Conservation (phyloP, 1,284 basidiomycete species). For the Macrocybe sp. region DNA sequence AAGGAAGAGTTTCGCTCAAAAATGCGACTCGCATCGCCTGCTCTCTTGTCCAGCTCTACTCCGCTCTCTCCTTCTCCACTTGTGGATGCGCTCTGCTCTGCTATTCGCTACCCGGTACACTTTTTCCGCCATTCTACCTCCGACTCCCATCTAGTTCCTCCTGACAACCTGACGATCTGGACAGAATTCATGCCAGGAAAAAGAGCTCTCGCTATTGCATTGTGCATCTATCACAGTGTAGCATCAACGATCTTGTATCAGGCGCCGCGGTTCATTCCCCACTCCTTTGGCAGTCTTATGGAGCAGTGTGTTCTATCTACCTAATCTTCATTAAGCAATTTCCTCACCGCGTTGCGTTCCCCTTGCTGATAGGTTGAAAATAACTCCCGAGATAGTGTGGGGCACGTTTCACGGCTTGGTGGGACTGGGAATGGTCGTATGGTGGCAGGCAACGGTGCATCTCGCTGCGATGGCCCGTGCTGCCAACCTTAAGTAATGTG, state of each 20-base stretch:
- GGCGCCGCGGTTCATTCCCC: constrained; percentile 74
- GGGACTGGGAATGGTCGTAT: constrained; percentile 59
- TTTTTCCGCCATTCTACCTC: neutral
- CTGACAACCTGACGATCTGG: neutral
- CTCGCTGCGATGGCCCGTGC: constrained; percentile 41
- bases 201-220: constrained; percentile 70
- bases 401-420: constrained; percentile 64
- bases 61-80: constrained; percentile 51
- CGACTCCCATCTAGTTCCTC: neutral
- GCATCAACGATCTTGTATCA: constrained; percentile 72
- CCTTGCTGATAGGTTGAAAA: constrained; percentile 36
- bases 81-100: constrained; percentile 57
- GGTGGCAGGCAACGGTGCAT: constrained; percentile 71
- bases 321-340: neutral
- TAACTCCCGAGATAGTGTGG: constrained; percentile 68
- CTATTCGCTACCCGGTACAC: constrained; percentile 58
- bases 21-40: neutral
- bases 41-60: constrained; percentile 46
- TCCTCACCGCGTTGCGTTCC: constrained; percentile 1
- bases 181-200: constrained; percentile 83
- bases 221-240: constrained; percentile 73
- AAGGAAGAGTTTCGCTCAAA: neutral
- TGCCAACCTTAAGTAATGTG: constrained; percentile 1
- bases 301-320: constrained; percentile 48
- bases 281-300: constrained; percentile 55